Conservation (phyloP, 495 filamentous ascomycete genomes). For the Cryomyces minteri region DNA sequence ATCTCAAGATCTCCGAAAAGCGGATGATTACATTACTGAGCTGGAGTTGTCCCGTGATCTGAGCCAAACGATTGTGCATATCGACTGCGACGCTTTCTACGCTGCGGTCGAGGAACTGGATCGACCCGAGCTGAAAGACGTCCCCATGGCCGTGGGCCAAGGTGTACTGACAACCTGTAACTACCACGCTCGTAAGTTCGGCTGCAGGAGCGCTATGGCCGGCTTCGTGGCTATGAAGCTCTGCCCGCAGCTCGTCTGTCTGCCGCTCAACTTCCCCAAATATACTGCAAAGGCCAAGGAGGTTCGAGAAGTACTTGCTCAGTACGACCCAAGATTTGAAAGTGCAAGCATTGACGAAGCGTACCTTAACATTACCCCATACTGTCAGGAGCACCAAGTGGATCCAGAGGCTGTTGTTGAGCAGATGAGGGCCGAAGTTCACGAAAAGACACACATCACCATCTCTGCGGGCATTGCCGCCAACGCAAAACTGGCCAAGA, state of each 20-base stretch:
- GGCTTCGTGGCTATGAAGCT: slow-evolving; percentile 88
- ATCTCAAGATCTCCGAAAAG: slow-evolving; percentile 46
- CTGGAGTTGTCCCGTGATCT: slow-evolving; percentile 66
- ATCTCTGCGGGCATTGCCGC: slow-evolving; percentile 89
- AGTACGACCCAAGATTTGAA: slow-evolving; percentile 82
- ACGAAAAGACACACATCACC: slow-evolving; percentile 63
- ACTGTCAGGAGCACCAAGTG: slow-evolving; percentile 50
- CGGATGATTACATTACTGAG: slow-evolving; percentile 66
- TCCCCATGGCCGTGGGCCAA: slow-evolving; percentile 86
- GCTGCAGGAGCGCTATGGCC: slow-evolving; percentile 87
- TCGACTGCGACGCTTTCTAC: slow-evolving; percentile 98
- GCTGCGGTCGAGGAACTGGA: slow-evolving; percentile 90
- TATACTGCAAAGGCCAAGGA: slow-evolving; percentile 84
- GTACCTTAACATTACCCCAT: slow-evolving; percentile 87
- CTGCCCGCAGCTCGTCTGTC: slow-evolving; percentile 68
- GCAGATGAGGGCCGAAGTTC: slow-evolving; percentile 58
- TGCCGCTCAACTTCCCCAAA: slow-evolving; percentile 77
- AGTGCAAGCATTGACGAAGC: slow-evolving; percentile 91
- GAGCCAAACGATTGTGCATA: slow-evolving; percentile 69
- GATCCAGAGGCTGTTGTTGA: slow-evolving; percentile 52
- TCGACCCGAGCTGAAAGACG: slow-evolving; percentile 67
- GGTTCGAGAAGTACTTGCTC: slow-evolving; percentile 60
- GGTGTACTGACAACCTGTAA: slow-evolving; percentile 93
- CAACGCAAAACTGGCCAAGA: slow-evolving; percentile 88
- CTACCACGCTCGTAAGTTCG: slow-evolving; percentile 78